Evolutionary conservation across 2,329 filamentous ascomycete species (phyloP).

Genomic region (Hymenotorrendiella dingleyae): DNA sequence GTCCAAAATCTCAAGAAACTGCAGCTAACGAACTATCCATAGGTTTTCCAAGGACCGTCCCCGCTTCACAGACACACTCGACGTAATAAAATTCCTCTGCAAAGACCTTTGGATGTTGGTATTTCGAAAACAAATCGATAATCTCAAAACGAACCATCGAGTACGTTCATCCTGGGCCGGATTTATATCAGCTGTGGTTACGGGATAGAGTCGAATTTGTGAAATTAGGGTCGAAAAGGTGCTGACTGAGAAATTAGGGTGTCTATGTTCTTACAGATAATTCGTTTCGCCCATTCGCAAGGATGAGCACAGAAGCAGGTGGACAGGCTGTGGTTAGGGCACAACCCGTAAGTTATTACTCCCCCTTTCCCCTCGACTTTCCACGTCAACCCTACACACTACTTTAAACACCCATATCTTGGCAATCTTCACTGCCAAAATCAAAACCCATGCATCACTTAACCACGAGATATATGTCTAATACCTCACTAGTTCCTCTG

Average conservation of each 20-base stretch:
- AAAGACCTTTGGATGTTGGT: slow-evolving; percentile 95
- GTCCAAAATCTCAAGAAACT: neutral
- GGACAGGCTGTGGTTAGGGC: slow-evolving; percentile 68
- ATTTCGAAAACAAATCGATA: slow-evolving; percentile 96
- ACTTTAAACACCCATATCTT: no score
- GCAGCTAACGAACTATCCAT: slow-evolving; percentile 1
- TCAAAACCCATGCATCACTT: no score
- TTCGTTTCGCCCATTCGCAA: slow-evolving; percentile 77
- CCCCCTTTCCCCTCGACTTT: neutral
- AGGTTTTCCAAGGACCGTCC: slow-evolving; percentile 80
- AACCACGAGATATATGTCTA: neutral
- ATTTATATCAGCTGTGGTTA: no score
- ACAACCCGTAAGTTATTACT: slow-evolving; percentile 61
- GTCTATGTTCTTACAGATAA: slow-evolving; percentile 96
- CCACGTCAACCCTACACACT: no score
- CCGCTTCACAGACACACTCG: slow-evolving; percentile 84
- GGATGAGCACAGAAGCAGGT: slow-evolving; percentile 80
- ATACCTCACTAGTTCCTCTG: slow-evolving; percentile 65
- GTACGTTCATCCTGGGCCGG: no score
- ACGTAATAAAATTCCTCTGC: slow-evolving; percentile 97
- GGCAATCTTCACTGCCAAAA: no score
- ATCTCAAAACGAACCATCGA: slow-evolving; percentile 95
- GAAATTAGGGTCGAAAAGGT: slow-evolving; percentile 1
- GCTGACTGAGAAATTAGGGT: slow-evolving; percentile 45
- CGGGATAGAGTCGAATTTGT: no score